Base-by-base conservation (phyloP, 2,329 filamentous ascomycete species). In the Nothophoma quercina region DNA sequence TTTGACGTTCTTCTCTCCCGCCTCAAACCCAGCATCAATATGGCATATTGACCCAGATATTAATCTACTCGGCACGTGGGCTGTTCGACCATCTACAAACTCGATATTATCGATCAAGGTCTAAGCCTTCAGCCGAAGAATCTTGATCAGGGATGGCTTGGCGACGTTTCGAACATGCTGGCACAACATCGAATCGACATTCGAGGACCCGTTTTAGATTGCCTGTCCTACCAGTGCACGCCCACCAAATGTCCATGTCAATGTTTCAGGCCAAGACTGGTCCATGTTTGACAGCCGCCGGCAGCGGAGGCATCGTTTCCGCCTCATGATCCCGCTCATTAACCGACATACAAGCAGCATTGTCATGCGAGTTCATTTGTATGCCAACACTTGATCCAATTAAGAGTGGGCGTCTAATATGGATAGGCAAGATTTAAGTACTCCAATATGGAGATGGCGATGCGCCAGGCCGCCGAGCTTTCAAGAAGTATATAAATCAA, bases 1-100 rank as follows among this genome's bases (percentile, higher is more conserved):
- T 35, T 53, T 53, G 54, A 48, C 35, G 35, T 38, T 51, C 29
- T 33, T 26, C 13, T 19, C 23, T 49, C 51, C 54, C 45, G 49
- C 35, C 51, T 58, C 58, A 51, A 56, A 56, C 25, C 51, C 60
- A 59, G 42, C 52, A 40, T 46, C 58, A 65, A 64, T 67, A 46
- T 67, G 55, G 46, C 56, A 63, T 59, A 69, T 67, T 67, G 63
- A 42, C 55, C 58, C 61, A 65, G 41, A 68, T 68, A 71, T 71
- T 72, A 72, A 70, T 70, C 47, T 69, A 70, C 53, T 46, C 55
- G 54, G 44, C 51, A 56, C 62, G 49, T 44, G 49, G 39, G 38
- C 43, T 49, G 56, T 64, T 60, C 42, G 51, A 60, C 29, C 41
- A 52, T 48, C 34, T 48, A 49, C 55, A 58, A 46, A 58, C 44